A percentile compares a stretch with the other conserved stretches of the same genome.
phyloP scores from a whole-genome alignment of 331 rosid genomes.

The Acacia pycnantha region DNA sequence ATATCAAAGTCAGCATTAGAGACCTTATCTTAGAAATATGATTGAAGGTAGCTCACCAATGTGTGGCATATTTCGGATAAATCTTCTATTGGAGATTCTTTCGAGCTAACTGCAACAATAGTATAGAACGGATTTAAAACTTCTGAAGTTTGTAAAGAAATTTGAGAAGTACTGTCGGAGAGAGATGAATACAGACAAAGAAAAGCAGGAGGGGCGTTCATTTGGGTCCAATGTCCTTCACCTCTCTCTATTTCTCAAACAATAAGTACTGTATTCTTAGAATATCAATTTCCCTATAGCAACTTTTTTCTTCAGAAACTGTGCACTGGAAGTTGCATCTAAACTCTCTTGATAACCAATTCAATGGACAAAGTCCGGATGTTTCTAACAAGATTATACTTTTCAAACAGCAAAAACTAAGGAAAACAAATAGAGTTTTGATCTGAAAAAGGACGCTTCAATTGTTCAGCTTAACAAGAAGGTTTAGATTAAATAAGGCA shows the following conservation, averaged over 20 bases:
- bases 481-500: no score
- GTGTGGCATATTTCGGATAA: constrained; percentile 80
- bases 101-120: constrained; percentile 70
- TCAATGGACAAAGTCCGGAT: neutral
- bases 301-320: no score
- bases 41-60: constrained; percentile 53
- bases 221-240: neutral
- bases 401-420: no score
- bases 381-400: constrained; percentile 4
- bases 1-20: neutral
- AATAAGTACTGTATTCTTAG: neutral
- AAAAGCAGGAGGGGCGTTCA: neutral
- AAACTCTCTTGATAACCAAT: constrained; percentile 14
- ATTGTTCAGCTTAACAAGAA: no score
- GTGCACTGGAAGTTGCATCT: constrained; percentile 7
- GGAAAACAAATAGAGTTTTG: no score
- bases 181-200: neutral
- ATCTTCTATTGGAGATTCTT: constrained; percentile 74
- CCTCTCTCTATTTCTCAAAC: neutral
- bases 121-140: neutral
- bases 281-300: neutral
- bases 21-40: constrained; percentile 11
- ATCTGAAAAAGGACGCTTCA: no score
- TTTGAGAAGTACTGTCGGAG: neutral
- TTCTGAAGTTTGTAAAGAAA: neutral